Base-by-base conservation (phyloP, 2,329 filamentous ascomycete species). In the Penicillium sp. region DNA sequence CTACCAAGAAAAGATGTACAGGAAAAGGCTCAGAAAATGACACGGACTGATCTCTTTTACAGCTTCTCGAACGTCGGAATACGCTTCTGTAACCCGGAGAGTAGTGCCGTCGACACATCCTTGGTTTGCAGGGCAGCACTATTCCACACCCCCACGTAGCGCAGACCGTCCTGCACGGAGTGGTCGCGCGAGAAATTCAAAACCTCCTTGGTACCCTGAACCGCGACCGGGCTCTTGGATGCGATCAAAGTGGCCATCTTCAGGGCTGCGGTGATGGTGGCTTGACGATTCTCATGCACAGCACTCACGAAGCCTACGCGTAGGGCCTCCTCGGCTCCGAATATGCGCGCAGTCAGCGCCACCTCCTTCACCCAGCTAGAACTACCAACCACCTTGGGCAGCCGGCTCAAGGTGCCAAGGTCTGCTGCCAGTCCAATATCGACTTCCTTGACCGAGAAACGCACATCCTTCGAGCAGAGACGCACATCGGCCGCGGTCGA, bases 121-220 rank as follows among this genome's bases (percentile, higher is more conserved):
- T 79, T 77, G 6, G 89, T 88, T 77, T 96, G 92, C 63, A 96
- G 68, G 66, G 89, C 88, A 2, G 85, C 88, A 62, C 85, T 82
- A 68, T 97, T 97, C 93, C 92, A 96, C 1, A 94, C 81, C 10
- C 84, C 81, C 4, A 92, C 95, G 72, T 96, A 96, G 52, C 84
- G 83, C 69, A 97, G 74, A 43, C 85, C 90, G 62, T 95, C 90
- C 42, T 82, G 83, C 26, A 95, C 84, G 2, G 81, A 79, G 69
- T 91, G 84, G 70, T 95, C 92, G 63, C 89, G 81, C 31, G 86
- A 88, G 67, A 87, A 90, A 71, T 94, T 91, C 67, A 96, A 69
- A 57, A 95, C 74, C 74, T 94, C 88, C 77, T 96, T 96, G 8
- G 91, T 95, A 6, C 89, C 87, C 76, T 90, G 84, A 58, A 93